Percentiles rank a stretch among this genome's conserved stretches.
These are phyloP conservation scores for Fomitopsis palustris DNA, from an alignment of 1,284 basidiomycete genomes.

Conservation along the genomic window DNA sequence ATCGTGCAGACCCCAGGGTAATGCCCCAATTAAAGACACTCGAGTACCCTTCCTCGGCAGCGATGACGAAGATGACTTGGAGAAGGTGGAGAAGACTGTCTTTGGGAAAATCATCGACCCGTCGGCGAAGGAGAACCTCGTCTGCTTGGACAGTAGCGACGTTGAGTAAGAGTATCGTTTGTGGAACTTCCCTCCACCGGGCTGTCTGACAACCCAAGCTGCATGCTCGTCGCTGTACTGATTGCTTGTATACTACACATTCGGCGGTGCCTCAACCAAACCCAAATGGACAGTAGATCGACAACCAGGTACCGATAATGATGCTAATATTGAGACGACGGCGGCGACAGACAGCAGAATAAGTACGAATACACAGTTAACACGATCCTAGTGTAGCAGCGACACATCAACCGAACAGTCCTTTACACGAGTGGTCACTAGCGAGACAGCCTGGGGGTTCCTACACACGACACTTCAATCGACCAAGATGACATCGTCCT, in stretches of 20 bases:
- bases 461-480: too few species aligned
- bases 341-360: slow-evolving; percentile 3
- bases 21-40: not conserved
- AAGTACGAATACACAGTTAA: slow-evolving; percentile 2
- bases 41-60: slow-evolving; percentile 16
- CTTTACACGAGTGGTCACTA: not conserved
- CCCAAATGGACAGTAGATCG: not conserved
- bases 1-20: not conserved
- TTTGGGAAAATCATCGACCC: slow-evolving; percentile 17
- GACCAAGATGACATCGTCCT: slow-evolving; percentile 46
- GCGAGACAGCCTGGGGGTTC: too few species aligned
- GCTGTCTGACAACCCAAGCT: too few species aligned
- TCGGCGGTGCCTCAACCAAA: not conserved
- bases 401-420: not conserved
- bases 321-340: not conserved
- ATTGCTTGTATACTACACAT: not conserved
- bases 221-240: too few species aligned
- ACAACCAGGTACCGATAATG: not conserved
- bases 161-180: slow-evolving; percentile 14
- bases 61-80: slow-evolving; percentile 22
- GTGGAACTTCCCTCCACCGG: too few species aligned
- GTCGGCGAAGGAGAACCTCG: slow-evolving; percentile 10
- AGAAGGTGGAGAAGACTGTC: slow-evolving; percentile 13
- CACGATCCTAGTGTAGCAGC: not conserved
- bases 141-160: slow-evolving; percentile 29